A percentile compares a stretch with the other conserved stretches of the same genome.
Conservation (phyloP, 2,329 filamentous ascomycete species). For the Mycogone perniciosa region DNA sequence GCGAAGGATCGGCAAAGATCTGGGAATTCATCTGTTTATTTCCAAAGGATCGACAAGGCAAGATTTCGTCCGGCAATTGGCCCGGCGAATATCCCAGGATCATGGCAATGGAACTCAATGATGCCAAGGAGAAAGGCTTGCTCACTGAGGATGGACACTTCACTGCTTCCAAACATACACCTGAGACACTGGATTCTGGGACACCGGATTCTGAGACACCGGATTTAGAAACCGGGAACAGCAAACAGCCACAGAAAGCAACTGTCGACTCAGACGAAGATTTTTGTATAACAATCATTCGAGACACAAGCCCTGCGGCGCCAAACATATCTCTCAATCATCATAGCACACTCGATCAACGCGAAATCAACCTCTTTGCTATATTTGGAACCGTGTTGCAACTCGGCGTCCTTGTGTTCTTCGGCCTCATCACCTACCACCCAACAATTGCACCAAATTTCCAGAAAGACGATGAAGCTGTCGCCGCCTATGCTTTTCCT, state of each 20-base stretch:
- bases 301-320: background rate
- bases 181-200: too few species aligned
- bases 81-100: background rate
- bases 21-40: slow-evolving; percentile 16
- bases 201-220: background rate
- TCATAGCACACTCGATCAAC: background rate
- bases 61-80: background rate
- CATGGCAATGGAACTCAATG: background rate
- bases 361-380: background rate
- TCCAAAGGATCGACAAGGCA: background rate
- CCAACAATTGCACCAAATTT: background rate
- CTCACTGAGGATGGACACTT: too few species aligned
- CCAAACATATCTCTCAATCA: slow-evolving; percentile 6
- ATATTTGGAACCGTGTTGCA: background rate
- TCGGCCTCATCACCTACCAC: background rate
- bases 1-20: slow-evolving; percentile 13
- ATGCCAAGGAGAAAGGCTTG: too few species aligned
- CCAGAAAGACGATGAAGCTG: background rate
- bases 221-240: background rate
- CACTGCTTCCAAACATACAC: too few species aligned
- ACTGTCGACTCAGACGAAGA: background rate
- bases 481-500: slow-evolving; percentile 20
- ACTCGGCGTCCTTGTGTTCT: background rate
- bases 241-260: background rate
- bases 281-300: background rate